Evolutionary conservation across 495 filamentous ascomycete species (phyloP), one percentile per base, ranked within the genome.

Genomic region (Filosporella fistucella): DNA sequence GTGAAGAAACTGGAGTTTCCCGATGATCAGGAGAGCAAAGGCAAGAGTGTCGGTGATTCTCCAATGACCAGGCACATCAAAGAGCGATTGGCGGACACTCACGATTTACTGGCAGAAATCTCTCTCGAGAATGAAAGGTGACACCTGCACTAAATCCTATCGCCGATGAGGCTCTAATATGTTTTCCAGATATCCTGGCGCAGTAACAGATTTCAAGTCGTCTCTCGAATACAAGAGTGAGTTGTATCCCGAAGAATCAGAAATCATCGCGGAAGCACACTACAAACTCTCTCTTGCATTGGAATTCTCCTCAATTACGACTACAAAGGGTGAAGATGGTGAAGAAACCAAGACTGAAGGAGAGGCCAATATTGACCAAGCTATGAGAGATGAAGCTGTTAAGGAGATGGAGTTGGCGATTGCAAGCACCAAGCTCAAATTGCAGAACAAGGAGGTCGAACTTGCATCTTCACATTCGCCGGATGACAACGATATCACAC

Each of bases 201-300:
- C 93, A 3, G 85, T 95, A 18, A 73, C 74, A 14, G 93, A 99
- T 62, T 72, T 88, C 39, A 80, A 76, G 58, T 81, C 82, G 5
- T 77, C 88, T 5, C 76, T 99, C 8, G 74, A 72, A 35, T 75
- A 95, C 36, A 89, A 93, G 65, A 61, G 86, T 46, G 70, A 79
- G 12, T 75, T 96, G 11, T 91, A 85, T 60, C 76, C 88, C 1
- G 66, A 79, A 39, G 86, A 93, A 39, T 91, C 89, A 30, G 81
- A 84, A 43, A 74, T 91, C 16, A 72, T 96, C 44, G 89, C 91
- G 24, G 93, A 99, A 73, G 91, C 88, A 29, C 88, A 97, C 63
- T 97, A 83, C 70, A 96, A 96, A 63, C 80, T 97, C 35, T 95
- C 94, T 1, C 81, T 99, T 33, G 94, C 93, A 1, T 78, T 97